Conservation (phyloP, 495 filamentous ascomycete genomes). For the Aspergillus bridgeri region DNA sequence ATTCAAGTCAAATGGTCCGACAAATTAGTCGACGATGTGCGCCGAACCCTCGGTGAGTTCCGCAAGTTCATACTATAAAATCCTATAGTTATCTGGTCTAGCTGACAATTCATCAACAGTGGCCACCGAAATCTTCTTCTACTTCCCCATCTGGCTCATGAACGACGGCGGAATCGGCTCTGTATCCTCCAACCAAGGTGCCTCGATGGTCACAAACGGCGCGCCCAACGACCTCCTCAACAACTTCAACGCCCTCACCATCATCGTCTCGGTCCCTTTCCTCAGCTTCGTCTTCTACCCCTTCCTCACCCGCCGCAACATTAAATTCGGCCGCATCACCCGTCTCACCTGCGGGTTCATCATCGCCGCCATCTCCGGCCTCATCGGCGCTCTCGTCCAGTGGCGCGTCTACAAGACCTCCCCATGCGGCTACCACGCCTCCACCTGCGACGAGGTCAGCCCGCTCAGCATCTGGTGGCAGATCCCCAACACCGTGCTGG, state of each 20-base stretch:
- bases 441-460: conserved; percentile 40
- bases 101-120: conserved; percentile 8
- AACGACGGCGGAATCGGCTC: conserved; percentile 50
- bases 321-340: conserved; percentile 60
- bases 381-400: conserved; percentile 61
- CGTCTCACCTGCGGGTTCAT: conserved; percentile 66
- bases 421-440: conserved; percentile 51
- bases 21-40: conserved; percentile 46
- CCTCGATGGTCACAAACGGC: conserved; percentile 62
- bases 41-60: conserved; percentile 34
- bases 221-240: conserved; percentile 67
- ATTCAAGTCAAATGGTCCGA: conserved; percentile 46
- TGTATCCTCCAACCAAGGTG: conserved; percentile 49
- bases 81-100: neutral
- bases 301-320: conserved; percentile 45
- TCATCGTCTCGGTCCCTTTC: conserved; percentile 63
- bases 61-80: neutral
- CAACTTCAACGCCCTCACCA: conserved; percentile 68
- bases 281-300: conserved; percentile 65
- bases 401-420: conserved; percentile 56
- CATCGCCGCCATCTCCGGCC: conserved; percentile 52
- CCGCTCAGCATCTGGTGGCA: conserved; percentile 55
- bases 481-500: conserved; percentile 47
- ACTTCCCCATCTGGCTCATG: conserved; percentile 49
- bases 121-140: conserved; percentile 55